A percentile compares a stretch with the other conserved stretches of the same genome.
Evolutionary conservation across 164 flowering plant species (phyloP).

Genomic region (Kalanchoe fedtschenkoi): DNA sequence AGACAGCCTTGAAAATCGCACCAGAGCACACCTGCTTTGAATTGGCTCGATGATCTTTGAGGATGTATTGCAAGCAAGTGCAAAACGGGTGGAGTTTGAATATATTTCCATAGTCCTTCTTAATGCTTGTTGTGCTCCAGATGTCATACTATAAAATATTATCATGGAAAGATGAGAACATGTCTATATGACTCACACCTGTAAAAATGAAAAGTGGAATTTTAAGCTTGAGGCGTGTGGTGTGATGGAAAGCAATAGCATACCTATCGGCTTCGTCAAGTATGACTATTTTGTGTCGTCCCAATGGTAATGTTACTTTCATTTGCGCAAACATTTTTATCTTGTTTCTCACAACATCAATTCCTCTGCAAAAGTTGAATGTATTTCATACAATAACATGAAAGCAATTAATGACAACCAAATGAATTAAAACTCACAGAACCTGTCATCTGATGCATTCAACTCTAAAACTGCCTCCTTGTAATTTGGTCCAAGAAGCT

Average conservation of each 20-base stretch:
- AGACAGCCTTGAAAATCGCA: conserved; percentile 79
- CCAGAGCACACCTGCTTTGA: conserved; percentile 98
- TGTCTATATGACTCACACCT: not conserved
- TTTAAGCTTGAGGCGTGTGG: no score
- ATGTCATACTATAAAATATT: conserved; percentile 61
- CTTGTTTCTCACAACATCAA: conserved; percentile 97
- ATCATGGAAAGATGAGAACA: not conserved
- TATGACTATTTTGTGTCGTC: conserved; percentile 75
- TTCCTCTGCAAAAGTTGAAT: conserved; percentile 42
- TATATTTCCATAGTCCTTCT: conserved; percentile 98
- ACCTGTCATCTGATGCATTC: conserved; percentile 98
- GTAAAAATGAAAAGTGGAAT: no score
- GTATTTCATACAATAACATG: not conserved
- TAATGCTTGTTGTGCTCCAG: conserved; percentile 98
- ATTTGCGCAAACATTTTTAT: conserved; percentile 99
- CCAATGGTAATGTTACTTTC: conserved; percentile 90
- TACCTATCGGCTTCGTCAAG: conserved; percentile 98
- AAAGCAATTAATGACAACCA: not conserved
- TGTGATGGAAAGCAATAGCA: not conserved
- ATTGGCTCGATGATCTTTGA: conserved; percentile 95
- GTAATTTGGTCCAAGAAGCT: conserved; percentile 73
- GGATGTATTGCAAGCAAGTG: conserved; percentile 92
- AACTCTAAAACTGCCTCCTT: conserved; percentile 92
- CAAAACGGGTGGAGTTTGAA: conserved; percentile 93
- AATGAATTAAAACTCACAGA: not conserved